Base-by-base conservation (phyloP, 129 eudicot species). In the Tagetes erecta region DNA sequence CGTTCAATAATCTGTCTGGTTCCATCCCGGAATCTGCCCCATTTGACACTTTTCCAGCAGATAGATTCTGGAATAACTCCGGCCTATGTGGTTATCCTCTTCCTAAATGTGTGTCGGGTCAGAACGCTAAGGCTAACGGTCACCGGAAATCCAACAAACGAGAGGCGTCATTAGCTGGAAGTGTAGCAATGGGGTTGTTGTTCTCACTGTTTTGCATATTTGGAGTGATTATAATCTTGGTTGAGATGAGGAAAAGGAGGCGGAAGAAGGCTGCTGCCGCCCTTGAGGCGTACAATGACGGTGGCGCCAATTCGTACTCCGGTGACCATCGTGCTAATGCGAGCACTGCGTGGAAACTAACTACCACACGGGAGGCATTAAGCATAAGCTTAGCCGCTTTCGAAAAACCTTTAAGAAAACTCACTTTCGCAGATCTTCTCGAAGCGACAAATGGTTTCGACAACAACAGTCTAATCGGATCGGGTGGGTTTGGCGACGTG, bases 401-500 rank as follows among this genome's bases (percentile, higher is more conserved):
- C 12, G 97, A 95, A 14, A 91, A 88, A 75, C 99, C 99, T 12
- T 77, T 95, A 11, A 58, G 90, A 68, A 95, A 85, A 76, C 97
- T 95, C 78, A 95, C 99, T 7, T 91, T 95, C 74, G 99, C 96
- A 0, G 99, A 92, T 64, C 91, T 92, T 40, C 87, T 89, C 1
- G 91, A 92, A 67, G 99, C 99, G 83, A 95, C 99, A 8, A 91
- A 95, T 39, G 96, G 96, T 14, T 95, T 95, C 49, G 97, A 95
- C 64, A 78, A 85, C 59, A 90, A 84, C 14, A 82, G 79, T 69
- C 80, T 95, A 5, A 75, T 95, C 0, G 99, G 99, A 1, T 88
- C 96, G 0, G 99, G 99, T 6, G 99, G 99, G 30, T 95, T 95
- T 65, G 99, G 99, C 0, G 99, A 95, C 38, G 99, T 95, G 6